Evolutionary conservation across 148 eudicot genomes (phyloP).

Genomic region (Rhododendron henanense): DNA sequence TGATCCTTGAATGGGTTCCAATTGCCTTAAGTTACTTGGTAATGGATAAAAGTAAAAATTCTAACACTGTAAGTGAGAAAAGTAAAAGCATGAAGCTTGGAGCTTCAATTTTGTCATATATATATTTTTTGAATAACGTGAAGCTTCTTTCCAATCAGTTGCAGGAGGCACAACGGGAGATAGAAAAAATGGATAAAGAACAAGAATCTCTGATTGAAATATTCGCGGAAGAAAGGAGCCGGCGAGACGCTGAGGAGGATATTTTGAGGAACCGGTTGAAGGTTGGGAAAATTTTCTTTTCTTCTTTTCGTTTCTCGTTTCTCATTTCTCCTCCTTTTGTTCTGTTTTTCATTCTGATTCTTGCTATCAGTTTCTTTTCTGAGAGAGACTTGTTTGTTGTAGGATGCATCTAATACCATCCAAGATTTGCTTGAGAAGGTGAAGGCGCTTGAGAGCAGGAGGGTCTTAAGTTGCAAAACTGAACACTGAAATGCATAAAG

Average conservation of each 20-base stretch:
- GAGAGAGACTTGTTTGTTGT: slow-evolving; percentile 5
- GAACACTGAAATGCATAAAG: slow-evolving; percentile 10
- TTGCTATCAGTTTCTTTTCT: background rate
- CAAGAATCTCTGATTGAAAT: slow-evolving; percentile 58
- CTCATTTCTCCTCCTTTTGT: background rate
- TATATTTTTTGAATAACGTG: background rate
- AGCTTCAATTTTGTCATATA: background rate
- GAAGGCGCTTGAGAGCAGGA: slow-evolving; percentile 37
- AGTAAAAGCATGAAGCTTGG: background rate
- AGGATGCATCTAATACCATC: slow-evolving; percentile 65
- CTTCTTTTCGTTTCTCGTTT: background rate
- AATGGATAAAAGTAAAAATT: background rate
- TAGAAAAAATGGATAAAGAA: slow-evolving; percentile 53
- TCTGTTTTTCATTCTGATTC: background rate
- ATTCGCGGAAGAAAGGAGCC: slow-evolving; percentile 67
- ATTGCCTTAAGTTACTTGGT: background rate
- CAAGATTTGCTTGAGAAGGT: slow-evolving; percentile 53
- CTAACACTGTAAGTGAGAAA: background rate
- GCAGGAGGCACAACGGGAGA: slow-evolving; percentile 32
- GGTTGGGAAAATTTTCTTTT: slow-evolving; percentile 27
- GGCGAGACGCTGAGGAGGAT: slow-evolving; percentile 61
- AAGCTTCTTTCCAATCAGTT: slow-evolving; percentile 30
- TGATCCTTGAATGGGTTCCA: background rate
- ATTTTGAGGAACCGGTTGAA: slow-evolving; percentile 48
- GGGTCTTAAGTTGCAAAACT: slow-evolving; percentile 12